Percentiles rank a stretch among this genome's conserved stretches.
Conservation (phyloP, 768 basidiomycete species). For the Termitomyces sp. region DNA sequence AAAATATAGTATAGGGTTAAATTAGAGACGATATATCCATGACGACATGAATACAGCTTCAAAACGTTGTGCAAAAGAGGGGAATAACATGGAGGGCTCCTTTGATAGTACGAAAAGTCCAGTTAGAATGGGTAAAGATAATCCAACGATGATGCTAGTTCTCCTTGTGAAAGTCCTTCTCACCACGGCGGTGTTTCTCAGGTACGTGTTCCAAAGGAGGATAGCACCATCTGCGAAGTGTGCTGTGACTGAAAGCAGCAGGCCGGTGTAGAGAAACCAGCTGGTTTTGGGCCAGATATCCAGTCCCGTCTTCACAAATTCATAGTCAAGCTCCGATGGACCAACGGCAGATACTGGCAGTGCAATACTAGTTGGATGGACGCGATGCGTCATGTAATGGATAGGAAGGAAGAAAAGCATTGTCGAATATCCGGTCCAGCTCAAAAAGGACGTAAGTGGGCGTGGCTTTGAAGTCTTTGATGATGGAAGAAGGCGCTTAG, state of each 20-base stretch:
- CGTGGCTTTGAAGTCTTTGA: constrained; percentile 32
- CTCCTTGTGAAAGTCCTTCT: constrained; percentile 17
- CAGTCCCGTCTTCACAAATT: constrained; percentile 77
- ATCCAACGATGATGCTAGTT: constrained; percentile 30
- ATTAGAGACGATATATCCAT: constrained; percentile 46
- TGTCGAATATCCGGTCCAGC: constrained; percentile 61
- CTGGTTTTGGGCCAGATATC: constrained; percentile 60
- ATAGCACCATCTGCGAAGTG: constrained; percentile 65
- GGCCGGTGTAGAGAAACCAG: constrained; percentile 60
- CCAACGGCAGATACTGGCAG: constrained; percentile 58
- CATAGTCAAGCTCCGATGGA: constrained; percentile 78
- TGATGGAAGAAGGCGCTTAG: constrained; percentile 55
- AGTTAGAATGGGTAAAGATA: constrained; percentile 50
- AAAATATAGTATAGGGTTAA: neutral
- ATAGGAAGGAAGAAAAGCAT: constrained; percentile 60
- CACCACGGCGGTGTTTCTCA: constrained; percentile 26
- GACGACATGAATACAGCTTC: constrained; percentile 46
- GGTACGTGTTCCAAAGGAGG: constrained; percentile 51
- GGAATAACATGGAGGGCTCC: constrained; percentile 59
- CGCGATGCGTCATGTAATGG: constrained; percentile 69
- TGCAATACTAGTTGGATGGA: constrained; percentile 43
- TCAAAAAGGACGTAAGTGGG: constrained; percentile 43
- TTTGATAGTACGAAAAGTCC: constrained; percentile 53
- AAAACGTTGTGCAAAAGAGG: constrained; percentile 50
- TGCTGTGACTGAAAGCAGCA: constrained; percentile 53